phyloP scores from a whole-genome alignment of 2,329 filamentous ascomycete species.

The Pseudogymnoascus sp. region DNA sequence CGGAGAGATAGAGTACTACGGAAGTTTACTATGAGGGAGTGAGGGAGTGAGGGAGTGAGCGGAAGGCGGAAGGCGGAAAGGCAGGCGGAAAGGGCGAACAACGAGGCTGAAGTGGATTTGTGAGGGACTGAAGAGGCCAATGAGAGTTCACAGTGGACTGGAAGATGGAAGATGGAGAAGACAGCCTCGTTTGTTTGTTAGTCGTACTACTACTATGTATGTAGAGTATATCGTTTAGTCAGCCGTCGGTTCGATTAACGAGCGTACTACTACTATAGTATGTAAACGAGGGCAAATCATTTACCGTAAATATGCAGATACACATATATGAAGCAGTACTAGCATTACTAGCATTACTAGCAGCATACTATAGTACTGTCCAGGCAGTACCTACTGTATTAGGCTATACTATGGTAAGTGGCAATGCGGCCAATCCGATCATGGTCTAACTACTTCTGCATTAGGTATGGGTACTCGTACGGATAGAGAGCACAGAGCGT shows the following conservation, averaged over 20 bases:
- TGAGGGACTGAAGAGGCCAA: background rate
- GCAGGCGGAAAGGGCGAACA: too few relatives aligned
- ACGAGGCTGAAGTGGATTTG: constrained; percentile 6
- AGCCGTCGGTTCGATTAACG: too few relatives aligned
- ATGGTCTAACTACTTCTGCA: background rate
- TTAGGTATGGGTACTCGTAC: too few relatives aligned
- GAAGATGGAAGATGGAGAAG: background rate
- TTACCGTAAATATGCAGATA: background rate
- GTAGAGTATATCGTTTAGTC: background rate
- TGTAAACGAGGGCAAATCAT: background rate
- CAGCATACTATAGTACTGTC: background rate
- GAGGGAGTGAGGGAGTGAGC: background rate
- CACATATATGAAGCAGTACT: too few relatives aligned
- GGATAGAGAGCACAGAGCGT: background rate
- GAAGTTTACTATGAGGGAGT: too few relatives aligned
- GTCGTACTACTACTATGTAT: too few relatives aligned
- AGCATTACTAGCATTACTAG: too few relatives aligned
- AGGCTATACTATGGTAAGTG: background rate
- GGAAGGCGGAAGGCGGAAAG: background rate
- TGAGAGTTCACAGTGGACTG: background rate
- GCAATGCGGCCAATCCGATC: background rate
- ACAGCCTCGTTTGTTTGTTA: constrained; percentile 3
- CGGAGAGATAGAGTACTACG: too few relatives aligned
- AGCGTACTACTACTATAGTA: too few relatives aligned
- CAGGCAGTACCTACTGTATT: background rate